phyloP scores from a whole-genome alignment of 164 flowering plant genomes.

The Amborella trichopoda region DNA sequence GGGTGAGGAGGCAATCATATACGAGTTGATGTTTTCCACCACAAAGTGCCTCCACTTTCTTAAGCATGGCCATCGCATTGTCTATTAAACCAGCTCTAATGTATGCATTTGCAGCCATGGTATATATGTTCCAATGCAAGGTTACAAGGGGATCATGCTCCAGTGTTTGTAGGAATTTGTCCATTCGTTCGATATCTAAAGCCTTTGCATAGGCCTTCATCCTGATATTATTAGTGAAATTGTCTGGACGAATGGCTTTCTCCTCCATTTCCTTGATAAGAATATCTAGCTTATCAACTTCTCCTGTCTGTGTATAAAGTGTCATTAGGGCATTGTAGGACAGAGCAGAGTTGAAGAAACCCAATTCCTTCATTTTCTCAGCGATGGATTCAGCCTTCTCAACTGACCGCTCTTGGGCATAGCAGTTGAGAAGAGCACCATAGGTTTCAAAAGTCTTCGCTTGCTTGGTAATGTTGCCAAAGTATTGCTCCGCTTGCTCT shows the following conservation, averaged over 20 bases:
- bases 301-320: slow-evolving; percentile 20
- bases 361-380: slow-evolving; percentile 25
- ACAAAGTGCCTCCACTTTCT: slow-evolving; percentile 14
- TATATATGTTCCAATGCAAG: slow-evolving; percentile 23
- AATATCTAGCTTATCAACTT: slow-evolving; percentile 27
- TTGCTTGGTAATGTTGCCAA: slow-evolving; percentile 13
- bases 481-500: slow-evolving; percentile 27
- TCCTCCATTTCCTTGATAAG: slow-evolving; percentile 41
- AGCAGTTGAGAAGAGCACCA: slow-evolving; percentile 32
- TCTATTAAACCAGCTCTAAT: slow-evolving; percentile 24
- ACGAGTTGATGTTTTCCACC: background rate
- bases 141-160: slow-evolving; percentile 15
- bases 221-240: slow-evolving; percentile 14
- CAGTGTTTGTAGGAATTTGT: slow-evolving; percentile 19
- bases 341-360: slow-evolving; percentile 9
- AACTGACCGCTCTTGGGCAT: slow-evolving; percentile 12
- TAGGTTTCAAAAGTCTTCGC: slow-evolving; percentile 12
- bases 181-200: slow-evolving; percentile 27
- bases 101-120: slow-evolving; percentile 27
- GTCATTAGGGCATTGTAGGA: slow-evolving; percentile 26
- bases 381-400: slow-evolving; percentile 31
- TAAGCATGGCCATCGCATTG: slow-evolving; percentile 18
- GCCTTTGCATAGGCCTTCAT: slow-evolving; percentile 22
- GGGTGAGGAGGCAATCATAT: slow-evolving; percentile 14
- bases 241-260: slow-evolving; percentile 21